Evolutionary conservation across 2,329 filamentous ascomycete genomes (phyloP).

Genomic region (Colletotrichum limetticola): DNA sequence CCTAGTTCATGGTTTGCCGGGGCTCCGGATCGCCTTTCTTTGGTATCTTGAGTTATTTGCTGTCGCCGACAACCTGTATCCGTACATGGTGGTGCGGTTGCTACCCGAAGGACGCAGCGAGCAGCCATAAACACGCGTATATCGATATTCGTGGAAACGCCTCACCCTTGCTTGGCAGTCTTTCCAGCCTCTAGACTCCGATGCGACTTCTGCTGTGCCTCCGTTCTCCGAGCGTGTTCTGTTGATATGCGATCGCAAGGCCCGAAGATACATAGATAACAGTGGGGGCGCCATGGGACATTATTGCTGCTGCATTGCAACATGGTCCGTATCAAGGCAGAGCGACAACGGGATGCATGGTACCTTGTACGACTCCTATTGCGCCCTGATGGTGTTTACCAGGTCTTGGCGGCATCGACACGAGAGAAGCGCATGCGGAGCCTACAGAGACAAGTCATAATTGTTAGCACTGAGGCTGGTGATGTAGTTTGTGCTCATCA

Average conservation of each 20-base stretch:
- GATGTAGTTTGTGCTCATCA: neutral
- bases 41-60: neutral
- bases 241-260: neutral
- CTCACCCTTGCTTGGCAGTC: neutral
- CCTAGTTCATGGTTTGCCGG: conserved; percentile 3
- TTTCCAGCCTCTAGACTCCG: neutral
- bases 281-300: neutral
- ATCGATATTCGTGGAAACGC: neutral
- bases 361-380: conserved; percentile 11
- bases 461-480: neutral
- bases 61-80: neutral
- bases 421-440: neutral
- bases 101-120: neutral
- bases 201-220: neutral
- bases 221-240: neutral
- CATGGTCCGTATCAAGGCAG: conserved; percentile 6
- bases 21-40: conserved; percentile 3
- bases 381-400: neutral
- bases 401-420: neutral
- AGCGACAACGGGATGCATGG: conserved; percentile 4
- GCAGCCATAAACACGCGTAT: conserved; percentile 7
- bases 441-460: neutral
- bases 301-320: neutral
- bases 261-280: conserved; percentile 20
- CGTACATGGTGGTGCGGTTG: neutral